Percentiles rank a stretch among this genome's conserved stretches.
Evolutionary conservation across 2,329 filamentous ascomycete genomes (phyloP).

Genomic region (Zarea fungicola): DNA sequence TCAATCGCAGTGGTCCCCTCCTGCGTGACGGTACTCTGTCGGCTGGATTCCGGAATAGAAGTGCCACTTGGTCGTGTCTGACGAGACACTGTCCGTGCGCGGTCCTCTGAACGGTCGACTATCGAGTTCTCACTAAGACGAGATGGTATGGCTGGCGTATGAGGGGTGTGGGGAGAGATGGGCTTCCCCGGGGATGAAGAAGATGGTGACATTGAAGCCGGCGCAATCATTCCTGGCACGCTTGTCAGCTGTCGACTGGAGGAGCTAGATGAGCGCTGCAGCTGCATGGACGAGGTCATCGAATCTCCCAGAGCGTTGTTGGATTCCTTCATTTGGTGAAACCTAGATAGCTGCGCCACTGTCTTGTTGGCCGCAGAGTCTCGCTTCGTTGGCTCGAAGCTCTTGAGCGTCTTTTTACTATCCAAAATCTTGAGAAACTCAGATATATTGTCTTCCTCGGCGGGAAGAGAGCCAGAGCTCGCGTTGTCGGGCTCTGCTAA

Average conservation of each 20-base stretch:
- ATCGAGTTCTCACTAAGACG: slow-evolving; percentile 89
- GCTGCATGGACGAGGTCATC: slow-evolving; percentile 81
- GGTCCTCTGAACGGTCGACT: slow-evolving; percentile 28
- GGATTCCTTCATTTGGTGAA: slow-evolving; percentile 83
- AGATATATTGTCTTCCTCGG: slow-evolving; percentile 88
- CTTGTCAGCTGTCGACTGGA: slow-evolving; percentile 56
- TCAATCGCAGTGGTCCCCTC: slow-evolving; percentile 63
- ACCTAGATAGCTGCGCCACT: slow-evolving; percentile 74
- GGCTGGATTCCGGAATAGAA: slow-evolving; percentile 26
- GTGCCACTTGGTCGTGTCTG: slow-evolving; percentile 22
- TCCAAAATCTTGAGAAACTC: slow-evolving; percentile 90
- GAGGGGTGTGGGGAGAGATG: slow-evolving; percentile 82
- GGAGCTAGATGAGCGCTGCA: slow-evolving; percentile 77
- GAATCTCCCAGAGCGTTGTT: slow-evolving; percentile 87
- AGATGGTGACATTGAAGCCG: slow-evolving; percentile 75
- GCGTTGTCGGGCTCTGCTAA: slow-evolving; percentile 65
- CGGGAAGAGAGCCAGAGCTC: slow-evolving; percentile 60
- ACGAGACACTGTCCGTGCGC: slow-evolving; percentile 26
- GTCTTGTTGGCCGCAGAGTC: slow-evolving; percentile 71
- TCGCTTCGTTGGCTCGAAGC: slow-evolving; percentile 64
- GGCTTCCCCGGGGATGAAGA: slow-evolving; percentile 90
- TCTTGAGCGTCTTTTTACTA: slow-evolving; percentile 77
- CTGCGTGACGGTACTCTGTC: slow-evolving; percentile 37
- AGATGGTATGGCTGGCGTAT: slow-evolving; percentile 89
- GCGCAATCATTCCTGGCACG: slow-evolving; percentile 60